Base-by-base conservation (phyloP, 441 rosid genomes). In the Kokia cookei region DNA sequence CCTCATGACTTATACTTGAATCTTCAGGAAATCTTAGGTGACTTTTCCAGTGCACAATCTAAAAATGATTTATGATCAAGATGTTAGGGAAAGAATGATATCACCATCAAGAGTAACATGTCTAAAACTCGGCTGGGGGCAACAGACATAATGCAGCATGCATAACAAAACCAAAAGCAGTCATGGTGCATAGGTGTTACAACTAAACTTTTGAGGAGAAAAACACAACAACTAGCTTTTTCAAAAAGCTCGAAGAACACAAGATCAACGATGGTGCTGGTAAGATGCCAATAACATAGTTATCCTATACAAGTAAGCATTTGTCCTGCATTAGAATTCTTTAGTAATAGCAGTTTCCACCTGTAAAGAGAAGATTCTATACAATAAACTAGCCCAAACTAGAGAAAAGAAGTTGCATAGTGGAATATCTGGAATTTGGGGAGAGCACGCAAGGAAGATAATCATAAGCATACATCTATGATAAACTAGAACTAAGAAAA, bases 31-130 rank as follows among this genome's bases (percentile, higher is more conserved):
- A 93, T 75, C 82, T 87, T 66, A 95, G 81, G 80, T 91, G 92
- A 86, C 86, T 95, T 89, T 84, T 91, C 99, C 98, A 95, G 72
- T 91, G 93, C 76, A 93, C 96, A 77, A 95, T 95, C 99, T 95
- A 83, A 76, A 7, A 40, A 35, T 9, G 54, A 63, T 47, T 32
- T 11, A 48, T 19, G 37, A 35, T 37, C 70, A 63, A 62, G 51
- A 35, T 50, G 26, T 71, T 27, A 76, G 63, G 11, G 22, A 65
- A 69, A 40, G 19, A 60, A 5, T 2, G 4, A 12, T 29, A 59
- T 37, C 53, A 71, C 17, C 65, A 24, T 70, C 11, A 40, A 51
- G 51, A 57, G 40, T 66, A 43, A 32, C 48, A 13, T 57, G 27
- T 24, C 24, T 12, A 54, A 69, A 42, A 42, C 22, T 45, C 65